Evolutionary conservation across 2,329 filamentous ascomycete species (phyloP), one percentile per base, ranked within the genome.

Genomic region (Ascochyta koolunga): DNA sequence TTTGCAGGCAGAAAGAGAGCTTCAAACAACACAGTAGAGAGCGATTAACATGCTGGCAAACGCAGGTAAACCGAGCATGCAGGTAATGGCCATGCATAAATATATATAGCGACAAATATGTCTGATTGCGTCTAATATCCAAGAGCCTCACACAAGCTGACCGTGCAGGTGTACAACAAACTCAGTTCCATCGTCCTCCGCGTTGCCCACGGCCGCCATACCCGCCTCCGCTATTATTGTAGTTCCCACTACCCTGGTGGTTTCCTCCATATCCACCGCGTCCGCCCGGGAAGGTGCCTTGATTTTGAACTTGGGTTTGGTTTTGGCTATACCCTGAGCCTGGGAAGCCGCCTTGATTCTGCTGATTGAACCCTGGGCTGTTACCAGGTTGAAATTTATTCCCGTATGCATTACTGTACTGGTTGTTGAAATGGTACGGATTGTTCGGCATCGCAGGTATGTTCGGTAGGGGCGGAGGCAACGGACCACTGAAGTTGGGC

Each of bases 401-500:
- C n/a, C 53, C 54, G 31, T 56, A 39, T 24, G 32, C 50, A 22
- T 42, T 58, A 4, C 56, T 44, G 35, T 38, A 53, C 21, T 60
- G 54, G 35, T 62, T 56, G 42, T 48, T 42, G 24, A 54, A 50
- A 36, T 40, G 54, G 32, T 62, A 61, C 3, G 41, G 50, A 11
- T 51, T 54, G 31, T 51, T 62, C 3, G 53, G 54, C 50, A 60
- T 56, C 6, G 51, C 58, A 22, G 53, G 50, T 45, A 59, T 59
- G n/a, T 65, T 61, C 0, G 59, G 57, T n/a, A 59, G 62, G 5
- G 60, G 55, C 21, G 61, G 60, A 39, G 62, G 58, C 49, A 58
- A 70, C 19, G 54, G 50, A n/a, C 64, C 66, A 9, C 55, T 65
- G 37, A 58, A 67, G 39, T 63, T 66, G 19, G 62, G 61, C 4